Base-by-base conservation (phyloP, 208 protist species). In the Acanthamoeba polyphaga region DNA sequence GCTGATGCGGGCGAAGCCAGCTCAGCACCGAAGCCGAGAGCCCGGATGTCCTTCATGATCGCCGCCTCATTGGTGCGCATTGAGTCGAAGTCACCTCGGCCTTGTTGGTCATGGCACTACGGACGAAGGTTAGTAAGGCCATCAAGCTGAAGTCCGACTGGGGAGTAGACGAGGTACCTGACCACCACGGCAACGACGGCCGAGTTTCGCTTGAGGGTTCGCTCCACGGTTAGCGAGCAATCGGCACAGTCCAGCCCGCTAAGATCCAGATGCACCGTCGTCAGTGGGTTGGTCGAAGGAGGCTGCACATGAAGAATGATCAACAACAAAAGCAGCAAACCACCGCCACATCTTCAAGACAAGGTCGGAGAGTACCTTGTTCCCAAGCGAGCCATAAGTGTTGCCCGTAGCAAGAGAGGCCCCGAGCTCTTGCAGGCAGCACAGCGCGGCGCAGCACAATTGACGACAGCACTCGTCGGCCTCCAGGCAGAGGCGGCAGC, bases 21-120 rank as follows among this genome's bases (percentile, higher is more conserved):
- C 38, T 93, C 64, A 3, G 68, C 88, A 32, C 88, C 88, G 38
- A 80, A 78, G 19, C 88, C 88, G 6, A 93, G 88, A 24, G 88
- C 60, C 0, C 68, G 12, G 62, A 93, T 53, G 9, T 43, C 88
- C 46, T 93, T 72, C 64, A 93, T 17, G 22, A 93, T 76, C 4
- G 32, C 32, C 32, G 55, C 29, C 68, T 92, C 87, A 27, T 92
- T 60, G 29, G 32, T 60, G 38, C 78, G 78, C 51, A 10, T 0
- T 9, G 78, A 5, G 32, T 87, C 78, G 24, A 87, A 87, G 78
- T 60, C 43, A 87, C 32, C 51, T 87, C 78, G 29, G 78, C 78
- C 27, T 87, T 87, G 78, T 87, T 87, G 34, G 78, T 87, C 78
- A 87, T 60, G 38, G 78, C 78, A n/a, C 78, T 19, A 7, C 13